Evolutionary conservation across 352 stramenopile species (phyloP).

Genomic region (Vaucheria bursata): DNA sequence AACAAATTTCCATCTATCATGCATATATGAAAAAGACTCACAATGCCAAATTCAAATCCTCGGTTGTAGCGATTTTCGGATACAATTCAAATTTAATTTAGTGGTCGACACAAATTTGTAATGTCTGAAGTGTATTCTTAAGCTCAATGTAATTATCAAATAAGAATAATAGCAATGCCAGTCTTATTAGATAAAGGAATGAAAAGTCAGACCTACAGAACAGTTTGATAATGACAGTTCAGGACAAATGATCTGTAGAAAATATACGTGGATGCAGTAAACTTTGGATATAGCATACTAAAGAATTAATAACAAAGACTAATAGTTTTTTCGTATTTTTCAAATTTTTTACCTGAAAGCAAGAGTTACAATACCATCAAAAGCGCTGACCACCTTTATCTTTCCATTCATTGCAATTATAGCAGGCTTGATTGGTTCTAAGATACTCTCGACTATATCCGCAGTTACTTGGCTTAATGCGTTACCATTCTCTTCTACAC

Average conservation of each 20-base stretch:
- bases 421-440: conserved; percentile 36
- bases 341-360: not conserved
- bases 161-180: too few relatives aligned
- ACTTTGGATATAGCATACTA: too few relatives aligned
- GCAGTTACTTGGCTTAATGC: conserved; percentile 29
- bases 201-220: too few relatives aligned
- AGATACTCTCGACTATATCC: conserved; percentile 36
- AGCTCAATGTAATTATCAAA: too few relatives aligned
- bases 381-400: conserved; percentile 24
- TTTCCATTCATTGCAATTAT: conserved; percentile 40
- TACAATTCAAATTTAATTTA: too few relatives aligned
- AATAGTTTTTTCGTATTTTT: not conserved
- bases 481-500: conserved; percentile 39
- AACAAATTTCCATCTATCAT: too few relatives aligned
- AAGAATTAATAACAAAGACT: not conserved
- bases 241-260: not conserved
- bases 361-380: not conserved
- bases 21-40: too few relatives aligned
- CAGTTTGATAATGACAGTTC: not conserved
- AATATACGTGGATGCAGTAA: not conserved
- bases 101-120: too few relatives aligned
- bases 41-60: too few relatives aligned
- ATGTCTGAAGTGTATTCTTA: too few relatives aligned
- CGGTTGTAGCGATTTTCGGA: too few relatives aligned
- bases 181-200: too few relatives aligned